A percentile compares a stretch with the other conserved stretches of the same genome.
phyloP scores from a whole-genome alignment of 768 basidiomycete species.

The Tylopilus felleus region DNA sequence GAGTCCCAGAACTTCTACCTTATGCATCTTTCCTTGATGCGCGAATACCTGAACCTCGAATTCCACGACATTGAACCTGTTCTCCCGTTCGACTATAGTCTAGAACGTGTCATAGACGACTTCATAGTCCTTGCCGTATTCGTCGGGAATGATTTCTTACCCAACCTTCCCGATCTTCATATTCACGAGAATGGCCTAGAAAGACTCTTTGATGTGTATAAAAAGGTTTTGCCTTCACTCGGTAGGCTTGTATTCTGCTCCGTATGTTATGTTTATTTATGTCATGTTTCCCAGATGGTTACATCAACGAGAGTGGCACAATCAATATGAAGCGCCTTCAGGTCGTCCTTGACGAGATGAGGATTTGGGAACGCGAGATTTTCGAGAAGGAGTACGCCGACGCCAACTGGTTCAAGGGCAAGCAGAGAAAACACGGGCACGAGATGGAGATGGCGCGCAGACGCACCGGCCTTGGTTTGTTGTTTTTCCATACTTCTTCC shows the following conservation, averaged over 20 bases:
- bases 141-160: conserved; percentile 96
- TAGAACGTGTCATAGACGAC: conserved; percentile 96
- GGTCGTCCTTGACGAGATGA: conserved; percentile 84
- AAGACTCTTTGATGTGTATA: conserved; percentile 91
- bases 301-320: conserved; percentile 85
- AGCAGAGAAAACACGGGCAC: conserved; percentile 72
- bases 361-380: conserved; percentile 80
- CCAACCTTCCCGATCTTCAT: conserved; percentile 93
- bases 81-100: conserved; percentile 77
- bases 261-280: neutral
- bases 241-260: conserved; percentile 37
- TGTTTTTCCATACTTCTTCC: neutral
- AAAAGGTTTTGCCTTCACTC: conserved; percentile 78
- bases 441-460: conserved; percentile 61
- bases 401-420: conserved; percentile 90
- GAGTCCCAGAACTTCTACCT: conserved; percentile 92
- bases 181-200: conserved; percentile 98
- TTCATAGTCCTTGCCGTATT: conserved; percentile 96
- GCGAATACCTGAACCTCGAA: conserved; percentile 97
- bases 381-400: conserved; percentile 93
- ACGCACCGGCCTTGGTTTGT: conserved; percentile 62
- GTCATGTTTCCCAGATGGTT: conserved; percentile 59
- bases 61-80: conserved; percentile 69
- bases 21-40: conserved; percentile 88
- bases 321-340: conserved; percentile 82